Evolutionary conservation across 176 grass and related monocot species (phyloP), one percentile per base, ranked within the genome.

Genomic region (Aegilops sharonensis): DNA sequence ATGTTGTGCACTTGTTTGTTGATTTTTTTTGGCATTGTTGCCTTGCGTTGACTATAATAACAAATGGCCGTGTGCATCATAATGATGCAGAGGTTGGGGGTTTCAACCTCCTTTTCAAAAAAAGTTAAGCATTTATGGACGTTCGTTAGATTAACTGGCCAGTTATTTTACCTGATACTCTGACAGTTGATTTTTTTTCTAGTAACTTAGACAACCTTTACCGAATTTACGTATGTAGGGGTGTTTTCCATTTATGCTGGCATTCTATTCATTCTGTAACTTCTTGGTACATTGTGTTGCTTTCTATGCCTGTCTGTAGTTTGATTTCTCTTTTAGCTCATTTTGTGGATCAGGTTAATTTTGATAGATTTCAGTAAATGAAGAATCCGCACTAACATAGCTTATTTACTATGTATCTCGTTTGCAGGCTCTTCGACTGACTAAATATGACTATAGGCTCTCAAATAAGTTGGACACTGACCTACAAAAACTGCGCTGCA

Each of bases 381-480:
- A 82, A 71, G 12, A 72, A 52, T 82, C 21, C 40, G 18, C 23
- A 72, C 60, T 43, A 77, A 83, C 21, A 37, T 87, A 69, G 18
- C n/a, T 88, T 60, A 81, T 82, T 63, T 78, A 23, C 61, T 78
- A 32, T 39, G 47, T 87, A 78, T 36, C 25, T 83, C 30, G 35
- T 85, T 48, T 92, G 90, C 86, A 98, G 95, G 95, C 95, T 83
- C 89, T 99, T 89, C 87, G 91, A 72, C 78, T 99, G 87, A 96
- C 94, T 56, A 98, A 99, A 88, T 99, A 89, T 83, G 97, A 99
- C 80, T 99, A 99, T 64, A 92, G 97, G 54, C 87, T 99, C 63
- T 90, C 97, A 64, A 99, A 99, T 88, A 94, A 88, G 85, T 81
- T 99, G 87, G 94, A 94, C 60, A 86, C 69, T 59, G 97, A 99